A percentile compares a stretch with the other conserved stretches of the same genome.
Conservation (phyloP, 176 grass and related monocot species). For the Tillandsia fasciculata region DNA sequence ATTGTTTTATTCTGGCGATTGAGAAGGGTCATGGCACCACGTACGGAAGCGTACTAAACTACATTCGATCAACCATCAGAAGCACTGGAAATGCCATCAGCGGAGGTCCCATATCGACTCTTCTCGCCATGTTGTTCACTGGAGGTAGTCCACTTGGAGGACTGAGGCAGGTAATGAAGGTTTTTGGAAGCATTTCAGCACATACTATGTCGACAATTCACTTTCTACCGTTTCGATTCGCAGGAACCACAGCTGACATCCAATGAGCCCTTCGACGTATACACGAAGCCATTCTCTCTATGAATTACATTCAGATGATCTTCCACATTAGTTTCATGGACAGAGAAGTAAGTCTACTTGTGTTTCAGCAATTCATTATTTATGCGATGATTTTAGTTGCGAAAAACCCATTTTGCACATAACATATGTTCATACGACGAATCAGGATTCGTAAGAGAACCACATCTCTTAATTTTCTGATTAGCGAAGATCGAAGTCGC, state of each 20-base stretch:
- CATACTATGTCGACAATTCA: not conserved
- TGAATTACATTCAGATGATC: constrained; percentile 22
- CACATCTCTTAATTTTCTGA: too few species aligned
- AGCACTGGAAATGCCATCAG: constrained; percentile 42
- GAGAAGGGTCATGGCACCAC: constrained; percentile 61
- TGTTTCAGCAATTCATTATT: too few species aligned
- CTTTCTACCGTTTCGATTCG: not conserved
- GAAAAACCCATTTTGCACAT: too few species aligned
- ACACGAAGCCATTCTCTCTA: constrained; percentile 78
- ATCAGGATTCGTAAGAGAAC: too few species aligned
- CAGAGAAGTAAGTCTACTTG: too few species aligned
- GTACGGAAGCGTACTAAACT: constrained; percentile 80
- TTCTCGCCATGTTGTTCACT: constrained; percentile 73
- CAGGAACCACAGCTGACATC: constrained; percentile 91
- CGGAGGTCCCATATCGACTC: constrained; percentile 36
- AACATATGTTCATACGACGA: too few species aligned
- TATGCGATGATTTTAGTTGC: too few species aligned
- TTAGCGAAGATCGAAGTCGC: too few species aligned
- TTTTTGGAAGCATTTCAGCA: not conserved
- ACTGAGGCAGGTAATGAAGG: constrained; percentile 43
- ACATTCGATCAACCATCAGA: constrained; percentile 69
- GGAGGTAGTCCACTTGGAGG: constrained; percentile 55
- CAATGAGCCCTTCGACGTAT: constrained; percentile 55
- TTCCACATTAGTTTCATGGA: not conserved
- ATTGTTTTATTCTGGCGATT: constrained; percentile 94